Percentiles rank a stretch among this genome's conserved stretches.
Evolutionary conservation across 1,284 basidiomycete genomes (phyloP).

Genomic region (Tilletia caries): DNA sequence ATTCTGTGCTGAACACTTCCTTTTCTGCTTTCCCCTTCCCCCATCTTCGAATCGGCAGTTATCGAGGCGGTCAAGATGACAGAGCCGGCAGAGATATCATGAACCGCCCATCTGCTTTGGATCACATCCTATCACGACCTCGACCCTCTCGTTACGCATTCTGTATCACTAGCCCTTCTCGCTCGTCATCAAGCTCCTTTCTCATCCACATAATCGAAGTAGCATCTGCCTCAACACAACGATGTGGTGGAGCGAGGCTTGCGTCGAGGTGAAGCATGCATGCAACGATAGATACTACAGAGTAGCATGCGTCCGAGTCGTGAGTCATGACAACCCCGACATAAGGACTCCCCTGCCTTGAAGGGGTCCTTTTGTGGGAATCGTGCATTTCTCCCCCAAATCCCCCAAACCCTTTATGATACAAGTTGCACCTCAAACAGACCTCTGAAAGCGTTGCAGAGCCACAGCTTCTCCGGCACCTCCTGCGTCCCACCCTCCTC

Average conservation of each 20-base stretch:
- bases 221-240: no score
- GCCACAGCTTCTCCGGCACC: conserved; percentile 6
- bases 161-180: background rate
- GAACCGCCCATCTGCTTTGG: background rate
- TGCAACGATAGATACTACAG: no score
- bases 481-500: background rate
- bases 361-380: background rate
- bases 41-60: conserved; percentile 22
- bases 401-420: background rate
- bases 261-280: no score
- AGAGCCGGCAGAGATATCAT: conserved; percentile 45
- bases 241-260: no score
- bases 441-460: background rate
- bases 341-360: background rate
- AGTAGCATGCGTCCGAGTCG: no score
- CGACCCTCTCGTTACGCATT: no score
- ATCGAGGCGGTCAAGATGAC: conserved; percentile 49
- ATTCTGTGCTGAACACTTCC: background rate
- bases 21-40: background rate
- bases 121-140: no score
- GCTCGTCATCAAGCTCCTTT: background rate
- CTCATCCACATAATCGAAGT: no score
- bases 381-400: no score
- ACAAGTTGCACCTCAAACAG: conserved; percentile 12
- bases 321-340: no score